Conservation (phyloP, 345 rosid species). For the Limnanthes douglasii region DNA sequence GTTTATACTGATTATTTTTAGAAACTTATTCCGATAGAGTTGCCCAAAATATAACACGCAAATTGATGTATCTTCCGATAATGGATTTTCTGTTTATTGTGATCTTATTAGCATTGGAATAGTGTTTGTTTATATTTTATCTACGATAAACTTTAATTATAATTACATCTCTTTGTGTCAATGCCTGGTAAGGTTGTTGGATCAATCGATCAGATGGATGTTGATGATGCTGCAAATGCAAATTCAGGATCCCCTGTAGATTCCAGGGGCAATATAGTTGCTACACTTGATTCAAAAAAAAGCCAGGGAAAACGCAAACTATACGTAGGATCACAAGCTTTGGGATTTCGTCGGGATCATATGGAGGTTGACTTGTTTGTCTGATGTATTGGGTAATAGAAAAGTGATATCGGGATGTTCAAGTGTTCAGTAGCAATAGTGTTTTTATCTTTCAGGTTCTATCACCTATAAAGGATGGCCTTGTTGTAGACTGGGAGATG, state of each 20-base stretch:
- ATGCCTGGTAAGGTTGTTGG: slow-evolving; percentile 70
- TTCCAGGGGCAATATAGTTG: slow-evolving; percentile 30
- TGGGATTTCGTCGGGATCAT: slow-evolving; percentile 77
- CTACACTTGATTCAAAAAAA: slow-evolving; percentile 30
- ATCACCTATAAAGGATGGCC: slow-evolving; percentile 82
- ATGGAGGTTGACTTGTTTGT: slow-evolving; percentile 59
- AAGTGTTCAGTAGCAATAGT: not conserved
- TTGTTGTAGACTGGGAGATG: slow-evolving; percentile 90
- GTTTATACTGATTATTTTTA: too few species aligned
- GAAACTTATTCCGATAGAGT: too few species aligned
- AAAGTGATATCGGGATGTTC: not conserved
- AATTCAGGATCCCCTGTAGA: slow-evolving; percentile 29
- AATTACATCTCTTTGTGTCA: too few species aligned
- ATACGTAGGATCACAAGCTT: slow-evolving; percentile 81
- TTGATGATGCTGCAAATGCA: slow-evolving; percentile 35
- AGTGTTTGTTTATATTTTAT: too few species aligned
- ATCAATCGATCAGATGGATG: slow-evolving; percentile 81
- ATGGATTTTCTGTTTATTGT: too few species aligned
- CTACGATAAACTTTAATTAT: too few species aligned
- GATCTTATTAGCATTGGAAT: too few species aligned
- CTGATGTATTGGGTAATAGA: not conserved
- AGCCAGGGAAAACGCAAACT: slow-evolving; percentile 55
- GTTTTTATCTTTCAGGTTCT: slow-evolving; percentile 29
- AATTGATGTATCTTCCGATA: too few species aligned
- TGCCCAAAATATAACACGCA: too few species aligned